Conservation (phyloP, 169 alveolate genomes). For the Plasmodium fragile region DNA sequence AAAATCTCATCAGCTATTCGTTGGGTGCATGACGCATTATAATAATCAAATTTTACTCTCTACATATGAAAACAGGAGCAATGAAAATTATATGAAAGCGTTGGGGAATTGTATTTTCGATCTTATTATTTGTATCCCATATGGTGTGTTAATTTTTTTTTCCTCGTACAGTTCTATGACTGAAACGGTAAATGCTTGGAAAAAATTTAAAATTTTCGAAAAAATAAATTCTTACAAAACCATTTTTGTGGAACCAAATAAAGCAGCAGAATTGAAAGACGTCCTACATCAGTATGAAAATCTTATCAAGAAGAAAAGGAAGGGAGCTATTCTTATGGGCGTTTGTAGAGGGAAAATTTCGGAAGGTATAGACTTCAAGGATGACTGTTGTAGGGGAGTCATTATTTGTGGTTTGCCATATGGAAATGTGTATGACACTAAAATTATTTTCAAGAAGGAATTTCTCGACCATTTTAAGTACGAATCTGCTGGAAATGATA, state of each 20-base stretch:
- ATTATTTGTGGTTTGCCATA: slow-evolving; percentile 94
- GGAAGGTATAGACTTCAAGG: slow-evolving; percentile 96
- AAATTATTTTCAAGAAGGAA: slow-evolving; percentile 92
- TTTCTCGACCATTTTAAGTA: slow-evolving; percentile 80
- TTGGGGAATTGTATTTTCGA: slow-evolving; percentile 90
- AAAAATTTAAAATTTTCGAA: slow-evolving; percentile 82
- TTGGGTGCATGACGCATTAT: slow-evolving; percentile 82
- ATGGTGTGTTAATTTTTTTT: slow-evolving; percentile 91
- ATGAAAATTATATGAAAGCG: slow-evolving; percentile 82
- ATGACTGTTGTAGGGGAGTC: slow-evolving; percentile 93
- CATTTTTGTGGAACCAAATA: slow-evolving; percentile 81
- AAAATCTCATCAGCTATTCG: slow-evolving; percentile 88
- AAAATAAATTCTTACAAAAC: slow-evolving; percentile 79
- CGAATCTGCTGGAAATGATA: slow-evolving; percentile 4
- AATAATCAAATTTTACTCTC: slow-evolving; percentile 85
- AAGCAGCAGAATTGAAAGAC: slow-evolving; percentile 79
- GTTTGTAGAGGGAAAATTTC: slow-evolving; percentile 95
- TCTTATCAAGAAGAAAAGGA: slow-evolving; percentile 82
- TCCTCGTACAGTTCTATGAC: slow-evolving; percentile 93
- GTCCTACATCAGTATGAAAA: slow-evolving; percentile 81
- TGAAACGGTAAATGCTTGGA: slow-evolving; percentile 88
- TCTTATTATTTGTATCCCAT: slow-evolving; percentile 86
- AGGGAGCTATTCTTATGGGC: slow-evolving; percentile 93
- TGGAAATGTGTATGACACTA: slow-evolving; percentile 92
- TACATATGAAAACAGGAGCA: slow-evolving; percentile 86